Base-by-base conservation (phyloP, 2,329 filamentous ascomycete genomes). In the Aspergillus hiratsukae region DNA sequence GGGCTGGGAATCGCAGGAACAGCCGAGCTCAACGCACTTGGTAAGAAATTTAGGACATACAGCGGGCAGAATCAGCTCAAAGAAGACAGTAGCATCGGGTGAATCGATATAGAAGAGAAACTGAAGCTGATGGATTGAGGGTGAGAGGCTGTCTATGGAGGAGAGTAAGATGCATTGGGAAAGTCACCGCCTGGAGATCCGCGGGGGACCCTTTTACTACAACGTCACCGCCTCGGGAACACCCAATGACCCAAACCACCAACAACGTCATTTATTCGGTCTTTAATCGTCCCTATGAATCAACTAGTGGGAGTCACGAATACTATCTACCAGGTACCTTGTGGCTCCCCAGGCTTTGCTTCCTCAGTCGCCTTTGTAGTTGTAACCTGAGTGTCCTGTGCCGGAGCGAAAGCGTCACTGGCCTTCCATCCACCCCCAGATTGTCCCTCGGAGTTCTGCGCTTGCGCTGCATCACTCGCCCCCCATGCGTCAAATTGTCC, bases 1-100 rank as follows among this genome's bases (percentile, higher is more conserved):
- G 56, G 55, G 58, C 56, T 60, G 58, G 56, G 53, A 58, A 51
- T 10, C 35, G 23, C 21, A 46, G 43, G 43, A 46, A 27, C 43
- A 46, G 10, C 41, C 41, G 19, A 43, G 35, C 25, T 37, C 45
- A 11, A 21, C 17, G 21, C 40, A 14, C 21, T 23, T 35, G n/a
- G 27, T 5, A 27, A 5, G 11, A 29, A 19, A 28, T 29, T 21
- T 10, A 23, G 37, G 25, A 17, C 17, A 48, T 52, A 40, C 37
- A 46, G 35, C 31, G 40, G 25, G 48, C 10, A n/a, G 19, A n/a
- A 21, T 25, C 23, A 46, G 14, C 27, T 7, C 21, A 21, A 25
- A 21, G 21, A 19, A 41, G 23, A 10, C 2, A 35, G 11, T 19
- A 35, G n/a, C 29, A 40, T 23, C 31, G 1, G 50, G 17, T 37